phyloP scores from a whole-genome alignment of 23 red algal genomes.

The Cyanidiococcus yangmingshanensis region DNA sequence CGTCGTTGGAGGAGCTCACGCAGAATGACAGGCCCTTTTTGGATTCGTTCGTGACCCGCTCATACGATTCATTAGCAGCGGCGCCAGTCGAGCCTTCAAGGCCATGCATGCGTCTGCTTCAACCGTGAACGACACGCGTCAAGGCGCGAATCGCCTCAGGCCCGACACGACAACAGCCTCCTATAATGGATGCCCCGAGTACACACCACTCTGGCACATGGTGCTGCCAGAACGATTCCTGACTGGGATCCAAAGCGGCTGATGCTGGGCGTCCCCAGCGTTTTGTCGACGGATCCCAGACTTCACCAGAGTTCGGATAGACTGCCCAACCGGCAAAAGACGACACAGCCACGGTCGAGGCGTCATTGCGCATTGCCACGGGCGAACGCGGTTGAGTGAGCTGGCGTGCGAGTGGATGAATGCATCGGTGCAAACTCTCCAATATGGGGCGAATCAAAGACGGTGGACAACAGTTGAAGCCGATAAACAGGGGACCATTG shows the following conservation, averaged over 20 bases:
- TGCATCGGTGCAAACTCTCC: not conserved
- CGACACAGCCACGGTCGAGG: not conserved
- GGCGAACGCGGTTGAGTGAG: not conserved
- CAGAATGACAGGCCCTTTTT: too few relatives aligned
- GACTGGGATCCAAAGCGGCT: not conserved
- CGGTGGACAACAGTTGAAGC: conserved; percentile 18
- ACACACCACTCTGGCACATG: conserved; percentile 1
- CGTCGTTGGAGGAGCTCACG: too few relatives aligned
- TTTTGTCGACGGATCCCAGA: not conserved
- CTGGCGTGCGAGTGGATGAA: conserved; percentile 2
- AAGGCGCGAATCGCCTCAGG: not conserved
- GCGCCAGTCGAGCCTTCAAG: too few relatives aligned
- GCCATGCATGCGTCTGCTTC: too few relatives aligned
- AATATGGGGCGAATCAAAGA: not conserved
- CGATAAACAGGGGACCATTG: not conserved
- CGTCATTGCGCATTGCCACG: not conserved
- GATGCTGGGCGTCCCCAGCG: not conserved
- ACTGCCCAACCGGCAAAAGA: not conserved
- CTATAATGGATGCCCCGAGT: conserved; percentile 18
- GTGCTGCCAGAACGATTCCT: not conserved
- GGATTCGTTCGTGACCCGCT: too few relatives aligned
- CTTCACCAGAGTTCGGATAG: conserved; percentile 34
- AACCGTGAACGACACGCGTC: not conserved
- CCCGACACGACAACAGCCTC: conserved; percentile 27
- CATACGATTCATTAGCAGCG: too few relatives aligned